phyloP scores from a whole-genome alignment of 192 early-diverging fungal genomes.

The Podila verticillata region DNA sequence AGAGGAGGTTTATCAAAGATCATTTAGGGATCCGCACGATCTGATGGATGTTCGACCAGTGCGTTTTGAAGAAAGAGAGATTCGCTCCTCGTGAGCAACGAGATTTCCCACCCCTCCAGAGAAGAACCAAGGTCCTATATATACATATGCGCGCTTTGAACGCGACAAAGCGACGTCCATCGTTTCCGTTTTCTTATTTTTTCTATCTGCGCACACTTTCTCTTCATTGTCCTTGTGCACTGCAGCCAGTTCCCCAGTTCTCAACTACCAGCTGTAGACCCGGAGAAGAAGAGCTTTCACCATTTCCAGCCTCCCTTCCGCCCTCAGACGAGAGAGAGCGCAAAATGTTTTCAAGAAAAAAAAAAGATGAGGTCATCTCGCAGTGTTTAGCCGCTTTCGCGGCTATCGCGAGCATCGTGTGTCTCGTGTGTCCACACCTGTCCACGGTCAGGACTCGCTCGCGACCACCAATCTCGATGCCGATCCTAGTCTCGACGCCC shows the following conservation, averaged over 20 bases:
- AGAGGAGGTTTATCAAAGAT: too few relatives aligned
- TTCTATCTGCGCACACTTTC: not conserved
- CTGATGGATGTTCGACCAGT: too few relatives aligned
- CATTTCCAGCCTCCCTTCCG: too few relatives aligned
- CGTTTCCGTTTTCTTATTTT: not conserved
- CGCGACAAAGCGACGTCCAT: not conserved
- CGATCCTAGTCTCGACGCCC: not conserved
- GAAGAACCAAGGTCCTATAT: too few relatives aligned
- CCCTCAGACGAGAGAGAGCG: constrained; percentile 1
- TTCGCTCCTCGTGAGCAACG: too few relatives aligned
- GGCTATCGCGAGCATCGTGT: constrained; percentile 5
- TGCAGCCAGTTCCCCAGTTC: not conserved
- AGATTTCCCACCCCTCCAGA: too few relatives aligned
- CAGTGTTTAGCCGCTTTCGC: constrained; percentile 7
- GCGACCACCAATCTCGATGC: not conserved
- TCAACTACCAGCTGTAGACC: not conserved
- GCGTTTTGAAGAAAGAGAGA: too few relatives aligned
- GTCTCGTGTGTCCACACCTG: constrained; percentile 3
- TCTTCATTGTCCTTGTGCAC: too few relatives aligned
- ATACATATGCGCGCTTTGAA: not conserved
- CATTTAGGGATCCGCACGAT: too few relatives aligned
- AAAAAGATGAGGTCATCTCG: constrained; percentile 11
- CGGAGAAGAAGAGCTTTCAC: not conserved
- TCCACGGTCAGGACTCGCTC: not conserved
- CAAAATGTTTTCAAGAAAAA: constrained; percentile 6